These are phyloP conservation scores for Leccinellum rugosiceps DNA, from an alignment of 768 basidiomycete species.

Conservation along the genomic window DNA sequence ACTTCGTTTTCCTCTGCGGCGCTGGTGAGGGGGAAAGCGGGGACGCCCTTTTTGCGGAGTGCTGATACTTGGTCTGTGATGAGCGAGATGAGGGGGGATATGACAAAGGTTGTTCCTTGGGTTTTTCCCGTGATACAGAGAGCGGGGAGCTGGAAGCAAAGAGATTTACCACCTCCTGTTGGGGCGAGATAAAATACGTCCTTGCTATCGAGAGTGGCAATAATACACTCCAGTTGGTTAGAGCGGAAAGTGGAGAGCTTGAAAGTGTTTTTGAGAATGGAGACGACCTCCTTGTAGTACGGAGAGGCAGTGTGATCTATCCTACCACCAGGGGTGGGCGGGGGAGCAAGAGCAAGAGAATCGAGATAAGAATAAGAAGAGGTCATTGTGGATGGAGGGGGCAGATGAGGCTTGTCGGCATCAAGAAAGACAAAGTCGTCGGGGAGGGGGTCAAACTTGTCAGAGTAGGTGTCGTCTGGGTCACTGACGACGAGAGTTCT, in stretches of 20 bases:
- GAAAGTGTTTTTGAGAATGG: conserved; percentile 46
- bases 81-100: conserved; percentile 84
- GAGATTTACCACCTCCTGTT: conserved; percentile 89
- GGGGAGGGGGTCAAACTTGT: conserved; percentile 36
- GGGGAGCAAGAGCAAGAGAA: background rate
- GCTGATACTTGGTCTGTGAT: conserved; percentile 87
- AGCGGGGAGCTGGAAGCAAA: conserved; percentile 90
- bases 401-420: conserved; percentile 6
- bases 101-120: conserved; percentile 81
- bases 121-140: conserved; percentile 71
- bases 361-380: conserved; percentile 10
- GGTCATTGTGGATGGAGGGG: conserved; percentile 6
- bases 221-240: conserved; percentile 87
- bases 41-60: conserved; percentile 59
- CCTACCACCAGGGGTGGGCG: conserved; percentile 4
- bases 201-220: conserved; percentile 69
- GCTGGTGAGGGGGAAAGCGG: conserved; percentile 68
- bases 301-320: conserved; percentile 33
- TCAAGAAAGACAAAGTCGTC: conserved; percentile 16
- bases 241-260: conserved; percentile 63
- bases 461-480: conserved; percentile 51
- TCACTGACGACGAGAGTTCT: conserved; percentile 25
- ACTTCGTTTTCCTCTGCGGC: conserved; percentile 43
- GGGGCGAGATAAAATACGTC: conserved; percentile 97
- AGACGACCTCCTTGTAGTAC: conserved; percentile 30